phyloP scores from a whole-genome alignment of 208 protist genomes.

The Leishmania lainsoni region DNA sequence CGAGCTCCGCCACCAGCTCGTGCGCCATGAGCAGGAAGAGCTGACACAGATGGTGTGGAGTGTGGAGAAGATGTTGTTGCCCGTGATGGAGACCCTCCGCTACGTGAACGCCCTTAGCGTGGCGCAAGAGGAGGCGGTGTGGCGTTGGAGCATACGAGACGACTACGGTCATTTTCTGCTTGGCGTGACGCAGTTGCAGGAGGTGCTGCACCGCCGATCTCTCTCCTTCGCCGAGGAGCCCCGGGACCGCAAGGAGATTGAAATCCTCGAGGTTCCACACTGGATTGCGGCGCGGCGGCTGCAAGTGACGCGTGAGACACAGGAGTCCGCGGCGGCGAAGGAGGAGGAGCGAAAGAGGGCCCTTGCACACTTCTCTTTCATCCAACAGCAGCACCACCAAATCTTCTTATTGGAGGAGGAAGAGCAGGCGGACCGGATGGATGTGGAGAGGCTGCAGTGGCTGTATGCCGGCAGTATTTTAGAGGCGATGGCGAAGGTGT shows the following conservation, averaged over 20 bases:
- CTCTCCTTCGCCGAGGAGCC: conserved; percentile 17
- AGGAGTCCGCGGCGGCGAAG: conserved; percentile 17
- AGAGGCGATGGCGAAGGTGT: conserved; percentile 28
- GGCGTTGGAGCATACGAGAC: conserved; percentile 17
- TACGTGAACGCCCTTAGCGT: conserved; percentile 13
- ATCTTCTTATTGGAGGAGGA: conserved; percentile 27
- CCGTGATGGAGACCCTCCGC: conserved; percentile 13
- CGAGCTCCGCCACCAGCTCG: conserved; percentile 22
- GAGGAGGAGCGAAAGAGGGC: conserved; percentile 16
- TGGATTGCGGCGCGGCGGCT: conserved; percentile 32
- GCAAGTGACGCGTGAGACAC: conserved; percentile 28
- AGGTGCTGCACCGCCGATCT: conserved; percentile 28
- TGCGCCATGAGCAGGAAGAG: conserved; percentile 26
- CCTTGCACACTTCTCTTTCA: conserved; percentile 20
- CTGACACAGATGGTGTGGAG: conserved; percentile 15
- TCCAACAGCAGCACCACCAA: conserved; percentile 33
- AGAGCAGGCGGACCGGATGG: conserved; percentile 24
- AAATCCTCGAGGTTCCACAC: conserved; percentile 17
- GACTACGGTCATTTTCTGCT: conserved; percentile 20
- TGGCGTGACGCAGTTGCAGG: conserved; percentile 18
- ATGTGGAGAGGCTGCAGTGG: conserved; percentile 33
- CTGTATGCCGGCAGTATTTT: conserved; percentile 24
- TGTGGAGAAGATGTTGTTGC: conserved; percentile 10
- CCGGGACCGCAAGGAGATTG: conserved; percentile 13
- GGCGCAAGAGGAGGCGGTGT: conserved; percentile 7